A percentile compares a stretch with the other conserved stretches of the same genome.
phyloP scores from a whole-genome alignment of 1,284 basidiomycete species.

The Cutaneotrichosporon mucoides region DNA sequence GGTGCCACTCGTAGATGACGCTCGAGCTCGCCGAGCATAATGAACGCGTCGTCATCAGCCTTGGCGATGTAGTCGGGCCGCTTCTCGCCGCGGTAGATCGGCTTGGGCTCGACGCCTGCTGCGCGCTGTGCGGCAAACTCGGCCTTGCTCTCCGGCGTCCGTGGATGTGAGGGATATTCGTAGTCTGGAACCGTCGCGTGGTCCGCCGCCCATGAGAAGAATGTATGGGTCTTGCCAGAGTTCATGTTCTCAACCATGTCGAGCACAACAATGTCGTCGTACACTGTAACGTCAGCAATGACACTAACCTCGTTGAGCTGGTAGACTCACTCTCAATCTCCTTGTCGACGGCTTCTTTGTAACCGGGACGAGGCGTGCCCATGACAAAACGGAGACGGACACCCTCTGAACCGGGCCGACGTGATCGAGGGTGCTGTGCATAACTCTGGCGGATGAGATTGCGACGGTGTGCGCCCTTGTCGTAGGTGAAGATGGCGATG shows the following conservation, averaged over 20 bases:
- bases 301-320: not conserved
- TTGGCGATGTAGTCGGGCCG: conserved; percentile 85
- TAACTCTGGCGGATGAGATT: conserved; percentile 88
- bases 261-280: conserved; percentile 54
- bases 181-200: conserved; percentile 79
- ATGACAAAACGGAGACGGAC: conserved; percentile 88
- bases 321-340: conserved; percentile 81
- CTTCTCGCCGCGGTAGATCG: conserved; percentile 37
- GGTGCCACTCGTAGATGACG: conserved; percentile 65
- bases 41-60: conserved; percentile 89
- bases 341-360: conserved; percentile 71
- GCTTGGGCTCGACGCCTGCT: conserved; percentile 1
- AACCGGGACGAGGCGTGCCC: conserved; percentile 74
- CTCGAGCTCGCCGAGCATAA: conserved; percentile 90
- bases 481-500: conserved; percentile 86
- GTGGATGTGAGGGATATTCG: conserved; percentile 24
- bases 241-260: conserved; percentile 55
- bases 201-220: conserved; percentile 63
- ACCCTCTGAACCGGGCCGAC: conserved; percentile 73
- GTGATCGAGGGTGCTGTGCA: conserved; percentile 73
- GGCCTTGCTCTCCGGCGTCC: conserved; percentile 10
- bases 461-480: conserved; percentile 77
- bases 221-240: conserved; percentile 52
- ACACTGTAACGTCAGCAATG: conserved; percentile 55
- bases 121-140: not conserved